These are phyloP conservation scores for Kokia cookei DNA, from an alignment of 441 rosid species.

Conservation along the genomic window DNA sequence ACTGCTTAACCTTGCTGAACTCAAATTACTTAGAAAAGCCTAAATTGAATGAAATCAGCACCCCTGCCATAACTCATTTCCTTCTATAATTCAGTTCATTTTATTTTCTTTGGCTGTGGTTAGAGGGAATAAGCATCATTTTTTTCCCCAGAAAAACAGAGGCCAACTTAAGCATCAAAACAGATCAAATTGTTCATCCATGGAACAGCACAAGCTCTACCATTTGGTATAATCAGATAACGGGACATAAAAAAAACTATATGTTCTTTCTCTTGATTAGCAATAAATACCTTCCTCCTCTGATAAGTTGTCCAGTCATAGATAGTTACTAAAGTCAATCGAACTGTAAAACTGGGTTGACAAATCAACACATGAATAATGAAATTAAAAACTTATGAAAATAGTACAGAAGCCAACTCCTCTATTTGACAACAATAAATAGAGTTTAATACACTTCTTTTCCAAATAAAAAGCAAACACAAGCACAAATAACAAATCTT, in stretches of 20 bases:
- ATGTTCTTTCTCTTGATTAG: not conserved
- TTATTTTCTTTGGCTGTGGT: not conserved
- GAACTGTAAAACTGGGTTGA: not conserved
- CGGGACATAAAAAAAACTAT: not conserved
- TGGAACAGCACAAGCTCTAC: conserved; percentile 1
- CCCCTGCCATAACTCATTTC: not conserved
- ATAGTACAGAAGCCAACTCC: not conserved
- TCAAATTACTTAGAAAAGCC: not conserved
- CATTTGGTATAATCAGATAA: not conserved
- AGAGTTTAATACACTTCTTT: not conserved
- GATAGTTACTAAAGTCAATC: not conserved
- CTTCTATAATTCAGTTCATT: not conserved
- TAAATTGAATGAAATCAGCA: not conserved
- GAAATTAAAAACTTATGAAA: not conserved
- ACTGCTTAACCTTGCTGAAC: not conserved
- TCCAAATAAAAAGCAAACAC: not conserved
- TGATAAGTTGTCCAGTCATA: not conserved
- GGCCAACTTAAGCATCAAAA: not conserved
- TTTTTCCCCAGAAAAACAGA: not conserved
- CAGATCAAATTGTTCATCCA: not conserved
- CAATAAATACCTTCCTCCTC: not conserved
- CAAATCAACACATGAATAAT: not conserved
- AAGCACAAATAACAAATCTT: not conserved
- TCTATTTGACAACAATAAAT: not conserved
- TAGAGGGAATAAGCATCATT: not conserved